A percentile compares a stretch with the other conserved stretches of the same genome.
These are phyloP conservation scores for Suillus luteus DNA, from an alignment of 768 basidiomycete species.

Conservation along the genomic window DNA sequence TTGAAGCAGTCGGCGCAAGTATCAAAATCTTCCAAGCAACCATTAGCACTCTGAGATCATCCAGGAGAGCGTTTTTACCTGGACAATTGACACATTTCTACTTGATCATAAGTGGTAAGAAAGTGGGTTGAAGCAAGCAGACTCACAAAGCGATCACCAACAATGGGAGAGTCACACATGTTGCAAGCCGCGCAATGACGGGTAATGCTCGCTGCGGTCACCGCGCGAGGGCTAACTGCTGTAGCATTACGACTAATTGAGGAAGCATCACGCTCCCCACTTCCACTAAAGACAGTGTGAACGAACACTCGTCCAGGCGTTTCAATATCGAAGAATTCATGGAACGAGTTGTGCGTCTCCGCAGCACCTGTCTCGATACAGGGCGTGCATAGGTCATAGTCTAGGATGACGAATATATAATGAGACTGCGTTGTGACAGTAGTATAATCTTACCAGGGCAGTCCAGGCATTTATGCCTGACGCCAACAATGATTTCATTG, in stretches of 20 bases:
- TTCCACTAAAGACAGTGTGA: slow-evolving; percentile 55
- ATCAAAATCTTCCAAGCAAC: slow-evolving; percentile 60
- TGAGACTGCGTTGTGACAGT: not conserved
- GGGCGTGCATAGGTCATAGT: slow-evolving; percentile 69
- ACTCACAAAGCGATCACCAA: slow-evolving; percentile 73
- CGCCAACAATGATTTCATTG: slow-evolving; percentile 54
- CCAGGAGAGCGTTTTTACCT: slow-evolving; percentile 21
- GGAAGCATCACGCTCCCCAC: slow-evolving; percentile 34
- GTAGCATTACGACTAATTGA: slow-evolving; percentile 10
- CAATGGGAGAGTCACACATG: slow-evolving; percentile 71
- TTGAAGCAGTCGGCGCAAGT: slow-evolving; percentile 70
- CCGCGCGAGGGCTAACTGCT: not conserved
- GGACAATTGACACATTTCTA: slow-evolving; percentile 83
- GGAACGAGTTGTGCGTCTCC: slow-evolving; percentile 60
- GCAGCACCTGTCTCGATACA: slow-evolving; percentile 54
- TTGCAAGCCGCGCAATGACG: slow-evolving; percentile 73
- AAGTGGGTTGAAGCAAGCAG: slow-evolving; percentile 1
- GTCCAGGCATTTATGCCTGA: slow-evolving; percentile 80
- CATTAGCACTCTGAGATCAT: slow-evolving; percentile 8
- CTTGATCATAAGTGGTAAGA: slow-evolving; percentile 9
- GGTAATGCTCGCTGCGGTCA: slow-evolving; percentile 23
- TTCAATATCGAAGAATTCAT: slow-evolving; percentile 71
- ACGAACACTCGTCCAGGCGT: slow-evolving; percentile 67
- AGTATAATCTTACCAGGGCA: slow-evolving; percentile 57
- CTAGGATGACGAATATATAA: slow-evolving; percentile 34